Conservation (phyloP, 345 rosid genomes). For the Atalantia buxifolia region DNA sequence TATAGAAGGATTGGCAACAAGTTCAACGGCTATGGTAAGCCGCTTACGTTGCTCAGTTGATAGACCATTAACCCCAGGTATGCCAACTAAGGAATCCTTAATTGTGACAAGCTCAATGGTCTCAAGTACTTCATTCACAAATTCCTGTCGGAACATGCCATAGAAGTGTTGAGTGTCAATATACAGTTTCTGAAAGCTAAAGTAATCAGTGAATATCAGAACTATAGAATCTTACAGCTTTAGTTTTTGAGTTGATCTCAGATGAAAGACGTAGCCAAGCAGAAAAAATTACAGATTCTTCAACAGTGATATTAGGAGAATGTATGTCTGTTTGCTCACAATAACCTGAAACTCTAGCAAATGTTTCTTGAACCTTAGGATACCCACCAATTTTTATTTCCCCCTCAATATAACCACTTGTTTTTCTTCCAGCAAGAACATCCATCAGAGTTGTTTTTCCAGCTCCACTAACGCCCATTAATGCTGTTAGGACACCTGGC, state of each 20-base stretch:
- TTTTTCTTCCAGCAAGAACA: constrained; percentile 86
- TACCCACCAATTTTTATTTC: constrained; percentile 65
- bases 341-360: constrained; percentile 80
- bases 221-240: constrained; percentile 38
- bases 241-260: constrained; percentile 47
- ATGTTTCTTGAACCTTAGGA: constrained; percentile 70
- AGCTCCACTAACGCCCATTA: constrained; percentile 93
- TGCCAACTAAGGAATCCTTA: constrained; percentile 68
- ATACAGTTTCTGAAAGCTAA: background rate
- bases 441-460: constrained; percentile 88
- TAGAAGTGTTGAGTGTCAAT: background rate
- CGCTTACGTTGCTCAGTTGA: constrained; percentile 83
- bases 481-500: constrained; percentile 74
- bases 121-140: constrained; percentile 68
- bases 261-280: constrained; percentile 80
- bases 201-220: background rate
- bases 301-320: constrained; percentile 63
- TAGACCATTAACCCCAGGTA: constrained; percentile 54
- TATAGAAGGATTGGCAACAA: constrained; percentile 78
- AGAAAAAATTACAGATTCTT: constrained; percentile 69
- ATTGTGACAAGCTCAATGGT: constrained; percentile 69
- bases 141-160: constrained; percentile 36
- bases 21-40: constrained; percentile 71
- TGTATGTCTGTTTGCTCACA: constrained; percentile 87
- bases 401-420: constrained; percentile 68